Evolutionary conservation across 441 rosid species (phyloP), one percentile per base, ranked within the genome.

Genomic region (Eutrema salsugineum): DNA sequence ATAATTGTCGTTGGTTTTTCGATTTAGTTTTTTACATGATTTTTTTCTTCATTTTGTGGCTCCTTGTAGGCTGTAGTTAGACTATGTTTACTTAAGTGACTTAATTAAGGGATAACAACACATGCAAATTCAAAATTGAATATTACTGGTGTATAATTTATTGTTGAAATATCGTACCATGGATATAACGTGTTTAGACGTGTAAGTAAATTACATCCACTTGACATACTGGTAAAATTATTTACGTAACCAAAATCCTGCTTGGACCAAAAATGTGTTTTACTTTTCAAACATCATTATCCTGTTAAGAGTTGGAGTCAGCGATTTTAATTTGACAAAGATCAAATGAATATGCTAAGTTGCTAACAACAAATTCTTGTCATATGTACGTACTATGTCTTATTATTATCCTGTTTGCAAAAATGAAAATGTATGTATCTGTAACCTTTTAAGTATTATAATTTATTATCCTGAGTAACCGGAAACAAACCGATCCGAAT

Each of bases 211-310:
- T n/a, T 22, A 60, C 60, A 48, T 50, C 68, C 62, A 74, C 63
- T 42, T 42, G 56, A 66, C 54, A 39, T 36, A 11, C 44, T 66
- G 0, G 56, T 49, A 43, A 50, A 67, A 27, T 53, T 75, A 53
- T 12, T 43, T 32, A 73, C 72, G 78, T 59, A 58, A 73, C 67
- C 49, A 66, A 61, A 50, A 28, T 66, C 56, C 2, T 32, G 47
- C 15, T 65, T 58, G 40, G 49, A 54, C 66, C 56, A 42, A 67
- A 59, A 54, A 19, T 60, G 39, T 42, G 10, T 42, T 67, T 56
- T 68, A 51, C 33, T 60, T 68, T 62, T 68, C 78, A 75, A 74
- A 35, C 43, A 43, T 17, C 50, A 40, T 70, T 63, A 51, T 74
- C 68, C 7, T 70, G n/a, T 39, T 49, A 28, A 7, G 49, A 48